A percentile compares a stretch with the other conserved stretches of the same genome.
Evolutionary conservation across 208 protist genomes (phyloP).

Genomic region (Acanthamoeba lenticulata): DNA sequence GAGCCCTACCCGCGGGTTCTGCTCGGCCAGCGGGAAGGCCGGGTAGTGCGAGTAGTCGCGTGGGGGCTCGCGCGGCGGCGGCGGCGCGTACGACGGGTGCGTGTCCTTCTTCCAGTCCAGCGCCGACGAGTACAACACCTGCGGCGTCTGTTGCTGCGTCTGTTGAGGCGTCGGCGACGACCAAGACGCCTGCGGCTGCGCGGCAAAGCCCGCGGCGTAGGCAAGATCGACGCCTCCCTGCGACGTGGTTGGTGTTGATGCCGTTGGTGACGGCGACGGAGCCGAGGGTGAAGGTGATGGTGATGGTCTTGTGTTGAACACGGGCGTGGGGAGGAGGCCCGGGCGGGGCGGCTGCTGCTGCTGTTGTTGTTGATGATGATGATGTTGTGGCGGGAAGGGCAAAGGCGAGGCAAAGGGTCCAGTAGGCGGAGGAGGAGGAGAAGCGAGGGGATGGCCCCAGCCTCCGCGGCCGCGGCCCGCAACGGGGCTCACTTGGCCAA

Average conservation of each 20-base stretch:
- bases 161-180: neutral
- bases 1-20: neutral
- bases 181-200: neutral
- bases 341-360: too few relatives aligned
- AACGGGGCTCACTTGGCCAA: neutral
- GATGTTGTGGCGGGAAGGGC: too few relatives aligned
- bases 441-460: too few relatives aligned
- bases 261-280: neutral
- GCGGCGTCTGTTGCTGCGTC: neutral
- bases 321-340: too few relatives aligned
- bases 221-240: neutral
- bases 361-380: too few relatives aligned
- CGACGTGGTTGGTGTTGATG: too few relatives aligned
- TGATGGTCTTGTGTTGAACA: too few relatives aligned
- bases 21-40: neutral
- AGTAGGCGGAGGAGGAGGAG: too few relatives aligned
- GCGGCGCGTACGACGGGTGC: neutral
- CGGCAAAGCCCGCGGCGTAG: neutral
- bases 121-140: neutral
- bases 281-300: neutral
- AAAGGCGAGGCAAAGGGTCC: too few relatives aligned
- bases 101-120: slow-evolving; percentile 32
- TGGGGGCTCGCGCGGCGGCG: neutral
- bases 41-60: neutral
- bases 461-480: too few relatives aligned